phyloP scores from a whole-genome alignment of 345 rosid species.

The Populus ilicifolia region DNA sequence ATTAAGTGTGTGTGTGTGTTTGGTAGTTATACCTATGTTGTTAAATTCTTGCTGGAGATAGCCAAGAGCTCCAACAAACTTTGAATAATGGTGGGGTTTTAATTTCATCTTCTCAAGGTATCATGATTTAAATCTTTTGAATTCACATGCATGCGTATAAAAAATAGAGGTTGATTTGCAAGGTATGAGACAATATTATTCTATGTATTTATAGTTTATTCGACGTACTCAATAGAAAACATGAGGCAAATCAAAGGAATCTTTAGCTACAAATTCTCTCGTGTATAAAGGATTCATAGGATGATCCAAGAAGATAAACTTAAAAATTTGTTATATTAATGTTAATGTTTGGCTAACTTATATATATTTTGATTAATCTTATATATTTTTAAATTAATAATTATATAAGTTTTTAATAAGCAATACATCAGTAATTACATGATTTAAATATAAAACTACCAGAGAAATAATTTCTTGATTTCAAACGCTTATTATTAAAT shows the following conservation, averaged over 20 bases:
- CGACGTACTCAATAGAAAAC: background rate
- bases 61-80: slow-evolving; percentile 44
- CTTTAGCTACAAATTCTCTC: background rate
- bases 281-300: background rate
- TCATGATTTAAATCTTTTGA: background rate
- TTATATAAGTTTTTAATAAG: too few relatives aligned
- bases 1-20: background rate
- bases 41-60: slow-evolving; percentile 43
- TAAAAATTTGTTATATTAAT: too few relatives aligned
- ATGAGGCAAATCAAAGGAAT: background rate
- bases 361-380: too few relatives aligned
- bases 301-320: background rate
- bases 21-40: slow-evolving; percentile 34
- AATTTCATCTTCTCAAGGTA: background rate
- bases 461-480: too few relatives aligned
- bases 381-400: too few relatives aligned
- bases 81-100: slow-evolving; percentile 32
- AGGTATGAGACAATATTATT: background rate
- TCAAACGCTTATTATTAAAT: too few relatives aligned
- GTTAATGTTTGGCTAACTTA: too few relatives aligned
- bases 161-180: too few relatives aligned
- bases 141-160: slow-evolving; percentile 2
- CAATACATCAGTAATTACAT: too few relatives aligned
- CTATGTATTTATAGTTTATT: background rate
- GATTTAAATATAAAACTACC: too few relatives aligned